Percentiles rank a stretch among this genome's conserved stretches.
Evolutionary conservation across 2,329 filamentous ascomycete genomes (phyloP).

Genomic region (Chaetoscypha palmicola): DNA sequence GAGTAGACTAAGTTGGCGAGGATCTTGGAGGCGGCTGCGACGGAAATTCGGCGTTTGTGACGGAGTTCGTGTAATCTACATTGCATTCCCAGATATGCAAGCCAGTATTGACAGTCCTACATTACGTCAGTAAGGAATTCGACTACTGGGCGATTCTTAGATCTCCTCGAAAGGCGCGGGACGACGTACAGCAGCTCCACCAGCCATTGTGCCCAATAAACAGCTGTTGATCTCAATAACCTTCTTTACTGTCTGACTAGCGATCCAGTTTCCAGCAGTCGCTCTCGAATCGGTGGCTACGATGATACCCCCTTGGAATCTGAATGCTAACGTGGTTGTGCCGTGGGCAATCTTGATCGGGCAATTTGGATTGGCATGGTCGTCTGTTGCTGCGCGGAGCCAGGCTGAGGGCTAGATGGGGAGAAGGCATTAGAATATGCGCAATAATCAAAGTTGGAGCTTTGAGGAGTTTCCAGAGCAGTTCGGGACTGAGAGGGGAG

Average conservation of each 20-base stretch:
- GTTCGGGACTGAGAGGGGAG: constrained; percentile 30
- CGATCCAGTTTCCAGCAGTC: constrained; percentile 98
- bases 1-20: constrained; percentile 96
- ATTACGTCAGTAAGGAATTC: constrained; percentile 7
- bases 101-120: constrained; percentile 98
- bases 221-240: constrained; percentile 97
- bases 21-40: constrained; percentile 96
- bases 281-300: constrained; percentile 96
- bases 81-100: constrained; percentile 97
- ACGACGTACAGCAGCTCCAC: constrained; percentile 73
- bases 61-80: constrained; percentile 98
- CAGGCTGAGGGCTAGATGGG: constrained; percentile 70
- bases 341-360: constrained; percentile 99
- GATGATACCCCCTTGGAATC: constrained; percentile 97
- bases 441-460: neutral
- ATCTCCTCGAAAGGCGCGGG: neutral
- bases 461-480: constrained; percentile 9
- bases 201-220: constrained; percentile 95
- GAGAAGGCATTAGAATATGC: constrained; percentile 14
- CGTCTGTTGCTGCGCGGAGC: constrained; percentile 95
- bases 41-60: constrained; percentile 97
- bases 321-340: constrained; percentile 94
- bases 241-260: constrained; percentile 99
- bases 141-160: neutral
- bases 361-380: constrained; percentile 91